phyloP scores from a whole-genome alignment of 106 monocot genomes.

The Dendrobium huoshanense region DNA sequence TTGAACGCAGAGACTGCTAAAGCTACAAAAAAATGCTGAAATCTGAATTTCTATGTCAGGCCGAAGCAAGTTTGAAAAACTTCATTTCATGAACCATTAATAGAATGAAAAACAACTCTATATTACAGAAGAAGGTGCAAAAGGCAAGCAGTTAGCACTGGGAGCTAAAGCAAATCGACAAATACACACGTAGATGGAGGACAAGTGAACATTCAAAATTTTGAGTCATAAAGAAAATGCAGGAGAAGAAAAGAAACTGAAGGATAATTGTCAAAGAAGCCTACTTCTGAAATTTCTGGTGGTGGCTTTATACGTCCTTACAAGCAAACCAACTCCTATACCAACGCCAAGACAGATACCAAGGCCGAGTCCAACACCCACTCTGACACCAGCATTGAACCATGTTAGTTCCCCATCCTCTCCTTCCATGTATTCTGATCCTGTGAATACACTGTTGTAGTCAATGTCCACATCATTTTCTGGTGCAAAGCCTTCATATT shows the following conservation, averaged over 20 bases:
- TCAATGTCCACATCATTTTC: conserved; percentile 18
- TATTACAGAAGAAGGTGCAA: too few species aligned
- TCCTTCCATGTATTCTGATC: conserved; percentile 30
- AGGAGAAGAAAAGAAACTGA: neutral
- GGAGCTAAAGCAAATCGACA: too few species aligned
- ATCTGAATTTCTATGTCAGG: too few species aligned
- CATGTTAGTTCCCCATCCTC: conserved; percentile 55
- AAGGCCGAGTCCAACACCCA: conserved; percentile 43
- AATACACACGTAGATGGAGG: too few species aligned
- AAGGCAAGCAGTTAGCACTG: too few species aligned
- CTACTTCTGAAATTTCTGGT: conserved; percentile 24
- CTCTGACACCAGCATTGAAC: conserved; percentile 61
- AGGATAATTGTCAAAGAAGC: conserved; percentile 11
- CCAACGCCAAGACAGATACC: conserved; percentile 40
- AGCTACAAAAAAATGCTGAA: too few species aligned
- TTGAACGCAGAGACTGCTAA: too few species aligned
- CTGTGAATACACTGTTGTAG: conserved; percentile 26
- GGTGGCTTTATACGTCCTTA: conserved; percentile 25
- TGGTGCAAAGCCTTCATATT: conserved; percentile 13
- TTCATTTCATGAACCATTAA: too few species aligned
- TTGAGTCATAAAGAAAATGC: neutral
- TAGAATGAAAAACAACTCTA: too few species aligned
- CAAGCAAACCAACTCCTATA: conserved; percentile 37
- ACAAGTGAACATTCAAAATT: too few species aligned
- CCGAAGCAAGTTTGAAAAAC: too few species aligned